Conservation (phyloP, 2,329 filamentous ascomycete species). For the Nigrospora osmanthi region DNA sequence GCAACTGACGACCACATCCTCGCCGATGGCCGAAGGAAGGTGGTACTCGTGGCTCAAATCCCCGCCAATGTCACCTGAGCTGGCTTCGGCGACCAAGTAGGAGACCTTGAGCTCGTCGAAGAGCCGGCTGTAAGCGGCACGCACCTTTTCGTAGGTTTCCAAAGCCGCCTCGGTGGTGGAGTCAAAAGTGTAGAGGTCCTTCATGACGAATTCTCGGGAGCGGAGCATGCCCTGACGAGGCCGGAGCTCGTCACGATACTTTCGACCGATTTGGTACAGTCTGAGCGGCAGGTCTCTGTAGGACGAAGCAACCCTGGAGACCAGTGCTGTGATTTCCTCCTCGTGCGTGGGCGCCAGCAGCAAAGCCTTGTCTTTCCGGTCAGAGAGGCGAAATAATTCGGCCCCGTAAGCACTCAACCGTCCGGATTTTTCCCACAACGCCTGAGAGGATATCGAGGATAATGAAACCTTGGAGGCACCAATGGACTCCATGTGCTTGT, state of each 20-base stretch:
- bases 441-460: slow-evolving; percentile 78
- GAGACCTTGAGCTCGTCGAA: slow-evolving; percentile 80
- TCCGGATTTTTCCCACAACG: slow-evolving; percentile 77
- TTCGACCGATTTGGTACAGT: slow-evolving; percentile 86
- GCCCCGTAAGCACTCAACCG: slow-evolving; percentile 63
- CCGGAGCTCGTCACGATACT: slow-evolving; percentile 88
- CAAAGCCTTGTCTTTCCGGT: slow-evolving; percentile 67
- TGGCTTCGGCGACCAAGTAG: slow-evolving; percentile 78
- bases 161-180: slow-evolving; percentile 57
- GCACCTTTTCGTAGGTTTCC: slow-evolving; percentile 71
- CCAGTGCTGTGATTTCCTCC: slow-evolving; percentile 85
- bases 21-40: slow-evolving; percentile 69
- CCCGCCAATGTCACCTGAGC: slow-evolving; percentile 94
- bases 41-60: slow-evolving; percentile 93
- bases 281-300: slow-evolving; percentile 81
- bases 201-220: slow-evolving; percentile 92
- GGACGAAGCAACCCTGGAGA: slow-evolving; percentile 65
- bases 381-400: slow-evolving; percentile 76
- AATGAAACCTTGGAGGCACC: slow-evolving; percentile 79
- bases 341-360: slow-evolving; percentile 91
- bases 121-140: slow-evolving; percentile 64
- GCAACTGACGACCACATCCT: slow-evolving; percentile 79
- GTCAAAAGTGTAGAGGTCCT: slow-evolving; percentile 97
- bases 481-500: slow-evolving; percentile 77
- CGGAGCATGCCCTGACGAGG: slow-evolving; percentile 83